Base-by-base conservation (phyloP, 2,329 filamentous ascomycete species). In the Corynespora cassiicola region DNA sequence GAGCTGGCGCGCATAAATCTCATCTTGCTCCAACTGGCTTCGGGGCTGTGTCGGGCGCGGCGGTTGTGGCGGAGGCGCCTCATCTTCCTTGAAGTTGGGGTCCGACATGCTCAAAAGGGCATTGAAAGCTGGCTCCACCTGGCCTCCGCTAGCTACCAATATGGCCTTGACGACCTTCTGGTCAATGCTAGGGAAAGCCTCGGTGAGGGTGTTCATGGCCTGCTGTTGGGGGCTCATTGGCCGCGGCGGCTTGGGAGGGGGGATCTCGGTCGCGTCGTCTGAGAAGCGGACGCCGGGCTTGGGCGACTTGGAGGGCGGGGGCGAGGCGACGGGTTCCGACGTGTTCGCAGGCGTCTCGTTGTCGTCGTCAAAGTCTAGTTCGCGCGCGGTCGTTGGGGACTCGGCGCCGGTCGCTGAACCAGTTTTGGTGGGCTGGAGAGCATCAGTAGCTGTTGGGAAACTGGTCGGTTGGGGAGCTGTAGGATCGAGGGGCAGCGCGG, bases 121-220 rank as follows among this genome's bases (percentile, higher is more conserved):
- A 72, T 96, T 94, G 73, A 99, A 99, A 10, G 94, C 92, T 20
- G 90, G 88, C 69, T 99, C 94, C 31, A 97, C 85, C 59, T 86
- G 84, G 43, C 91, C 92, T 42, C 85, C 80, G 66, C 94, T 97
- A 10, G 94, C 94, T 16, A 81, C 79, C 50, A 99, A 73, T 1
- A 99, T 87, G 19, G 94, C 94, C 69, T 86, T 95, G 68, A 99
- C 81, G 30, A 99, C 87, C 28, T 82, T 69, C 6, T 73, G 66
- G 36, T 99, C 94, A 45, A 96, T 88, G 38, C 75, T 80, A 0
- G 94, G 94, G 59, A 99, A 99, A 0, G 94, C 94, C 69, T 99
- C 94, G 67, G 89, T 92, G 39, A 99, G 77, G 3, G 90, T 96
- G 57, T 82, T 81, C 70, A 92, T 87, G 31, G 90, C 90, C 74